phyloP scores from a whole-genome alignment of 805 yeast genomes.

The Lipomyces yamadae region DNA sequence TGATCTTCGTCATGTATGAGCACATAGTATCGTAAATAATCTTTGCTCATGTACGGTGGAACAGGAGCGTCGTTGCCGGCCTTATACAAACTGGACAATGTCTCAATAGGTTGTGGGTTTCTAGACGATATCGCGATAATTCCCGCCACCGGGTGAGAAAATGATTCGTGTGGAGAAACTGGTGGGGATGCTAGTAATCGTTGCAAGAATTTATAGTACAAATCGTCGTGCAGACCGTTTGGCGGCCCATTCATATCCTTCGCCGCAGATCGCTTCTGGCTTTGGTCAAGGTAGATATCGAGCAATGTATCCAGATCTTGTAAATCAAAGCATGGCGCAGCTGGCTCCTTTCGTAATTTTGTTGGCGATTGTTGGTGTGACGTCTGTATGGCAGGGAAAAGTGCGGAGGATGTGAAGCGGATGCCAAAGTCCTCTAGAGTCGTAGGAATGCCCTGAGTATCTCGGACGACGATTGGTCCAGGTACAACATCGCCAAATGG shows the following conservation, averaged over 20 bases:
- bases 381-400: conserved; percentile 2
- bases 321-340: conserved; percentile 25
- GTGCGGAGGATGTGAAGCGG: conserved; percentile 49
- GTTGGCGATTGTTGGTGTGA: neutral
- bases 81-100: conserved; percentile 58
- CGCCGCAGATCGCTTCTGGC: conserved; percentile 35
- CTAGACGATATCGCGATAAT: conserved; percentile 65
- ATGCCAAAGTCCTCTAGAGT: conserved; percentile 60
- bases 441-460: conserved; percentile 56
- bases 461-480: conserved; percentile 56
- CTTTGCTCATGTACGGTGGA: conserved; percentile 69
- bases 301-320: conserved; percentile 29
- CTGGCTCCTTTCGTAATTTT: conserved; percentile 10
- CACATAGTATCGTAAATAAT: conserved; percentile 61
- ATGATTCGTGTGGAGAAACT: conserved; percentile 78
- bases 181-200: conserved; percentile 62
- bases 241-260: conserved; percentile 35
- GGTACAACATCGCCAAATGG: conserved; percentile 62
- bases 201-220: conserved; percentile 63
- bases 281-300: conserved; percentile 17
- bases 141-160: conserved; percentile 84
- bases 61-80: conserved; percentile 49
- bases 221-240: conserved; percentile 44
- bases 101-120: conserved; percentile 63
- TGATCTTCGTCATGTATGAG: conserved; percentile 55